Base-by-base conservation (phyloP, 1,139 yeast species). In the Geotrichum europaeum region DNA sequence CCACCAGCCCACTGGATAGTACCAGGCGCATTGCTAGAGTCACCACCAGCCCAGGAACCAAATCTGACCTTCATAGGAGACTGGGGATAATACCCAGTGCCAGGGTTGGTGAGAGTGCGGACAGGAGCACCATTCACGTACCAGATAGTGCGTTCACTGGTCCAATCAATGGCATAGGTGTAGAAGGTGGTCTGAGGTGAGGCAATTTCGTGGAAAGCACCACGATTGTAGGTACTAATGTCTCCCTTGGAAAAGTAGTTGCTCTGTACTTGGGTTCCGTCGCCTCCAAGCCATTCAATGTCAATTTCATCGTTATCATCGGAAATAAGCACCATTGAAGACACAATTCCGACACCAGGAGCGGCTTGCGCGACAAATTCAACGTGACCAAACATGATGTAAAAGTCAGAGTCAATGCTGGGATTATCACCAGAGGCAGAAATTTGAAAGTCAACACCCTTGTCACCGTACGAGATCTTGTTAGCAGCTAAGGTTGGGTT, bases 1-100 rank as follows among this genome's bases (percentile, higher is more conserved):
- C 96, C 96, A 57, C 96, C 95, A n/a, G 95, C 94, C 96, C 96
- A 88, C 68, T 83, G 83, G 62, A 88, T 85, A 6, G 95, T 87
- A 47, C 95, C 96, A 28, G 63, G 65, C 34, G 79, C 74, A 68
- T 86, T 86, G 49, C 76, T 69, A 20, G 89, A 78, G 71, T 86
- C 91, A 63, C 95, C 95, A 63, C 92, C 95, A 22, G 94, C 91
- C 95, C 95, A 87, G 7, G 81, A 70, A 61, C 95, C 95, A 60
- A 87, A 79, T 68, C 77, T 80, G 20, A 89, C 72, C 64, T 78
- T 79, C 94, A 87, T 87, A 47, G 96, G 96, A 24, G 87, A 76
- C 72, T 87, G 91, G 49, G 96, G 96, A 70, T 81, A 88, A 65
- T 82, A 79, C 10, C 70, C 67, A 43, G 82, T 75, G 57, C 82